Evolutionary conservation across 1,139 yeast species (phyloP).

Genomic region (Scheffersomyces cryptocercus): DNA sequence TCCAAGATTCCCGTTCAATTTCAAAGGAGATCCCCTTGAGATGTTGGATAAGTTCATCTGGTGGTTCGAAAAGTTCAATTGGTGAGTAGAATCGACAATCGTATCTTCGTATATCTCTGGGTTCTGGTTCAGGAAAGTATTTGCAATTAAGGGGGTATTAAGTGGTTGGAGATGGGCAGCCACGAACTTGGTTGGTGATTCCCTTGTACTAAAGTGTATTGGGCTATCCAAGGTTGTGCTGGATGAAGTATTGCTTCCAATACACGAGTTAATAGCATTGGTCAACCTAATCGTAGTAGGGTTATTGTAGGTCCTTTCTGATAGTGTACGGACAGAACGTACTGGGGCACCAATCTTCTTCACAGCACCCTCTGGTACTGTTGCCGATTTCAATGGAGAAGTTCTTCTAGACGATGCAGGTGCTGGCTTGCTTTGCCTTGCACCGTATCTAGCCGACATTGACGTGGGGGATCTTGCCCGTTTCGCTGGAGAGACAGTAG

Average conservation of each 20-base stretch:
- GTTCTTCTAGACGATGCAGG: slow-evolving; percentile 3
- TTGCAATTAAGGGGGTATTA: slow-evolving; percentile 26
- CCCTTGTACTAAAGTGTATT: slow-evolving; percentile 9
- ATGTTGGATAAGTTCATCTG: slow-evolving; percentile 3
- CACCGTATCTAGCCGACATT: background rate
- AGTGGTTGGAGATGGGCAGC: slow-evolving; percentile 30
- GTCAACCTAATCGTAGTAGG: slow-evolving; percentile 19
- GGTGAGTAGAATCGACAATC: background rate
- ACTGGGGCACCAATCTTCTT: background rate
- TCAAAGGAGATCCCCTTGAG: slow-evolving; percentile 22
- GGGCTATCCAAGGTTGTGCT: slow-evolving; percentile 23
- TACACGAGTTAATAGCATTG: slow-evolving; percentile 17
- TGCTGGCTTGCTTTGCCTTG: background rate
- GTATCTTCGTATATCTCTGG: slow-evolving; percentile 5
- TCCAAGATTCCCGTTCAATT: slow-evolving; percentile 9
- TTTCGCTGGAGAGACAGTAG: slow-evolving; percentile 1
- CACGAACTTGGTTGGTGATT: slow-evolving; percentile 9
- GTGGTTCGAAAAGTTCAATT: background rate
- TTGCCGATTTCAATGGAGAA: slow-evolving; percentile 10
- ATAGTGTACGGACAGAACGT: background rate
- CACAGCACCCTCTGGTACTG: background rate
- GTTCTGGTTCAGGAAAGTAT: slow-evolving; percentile 1
- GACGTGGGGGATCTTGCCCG: slow-evolving; percentile 1
- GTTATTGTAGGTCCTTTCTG: slow-evolving; percentile 6
- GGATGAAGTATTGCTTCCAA: slow-evolving; percentile 5